Evolutionary conservation across 73 alveolate species (phyloP), one percentile per base, ranked within the genome.

Genomic region (Paramecium sonneborni): DNA sequence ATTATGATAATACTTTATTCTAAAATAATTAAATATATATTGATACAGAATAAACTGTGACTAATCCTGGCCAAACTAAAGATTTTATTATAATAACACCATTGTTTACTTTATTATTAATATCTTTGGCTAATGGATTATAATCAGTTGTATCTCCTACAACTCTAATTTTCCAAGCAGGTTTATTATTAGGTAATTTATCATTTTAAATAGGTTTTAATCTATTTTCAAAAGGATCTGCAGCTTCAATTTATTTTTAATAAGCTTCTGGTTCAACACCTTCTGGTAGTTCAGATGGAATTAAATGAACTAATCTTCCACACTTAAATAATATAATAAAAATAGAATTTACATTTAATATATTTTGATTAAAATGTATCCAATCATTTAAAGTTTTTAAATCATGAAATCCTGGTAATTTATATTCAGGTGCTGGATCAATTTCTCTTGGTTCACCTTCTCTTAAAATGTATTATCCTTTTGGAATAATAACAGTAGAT

Each of bases 61-160:
- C 95, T 8, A 98, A 98, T 55, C 99, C 99, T 12, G 99, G 99
- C 99, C 99, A 98, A 93, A 99, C 95, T 82, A 96, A 88, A 56
- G 98, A 94, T 92, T 95, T 93, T 24, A 98, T 76, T 14, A 95
- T 96, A 26, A 94, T 93, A 7, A 95, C 98, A 12, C 98, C 96
- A 93, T 95, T 97, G 43, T 95, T 93, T 34, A 90, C 94, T 24
- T 92, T 94, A 56, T 98, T 98, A 86, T 97, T 87, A 18, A 18
- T 98, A 62, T 96, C 93, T 38, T 92, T 95, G 7, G 95, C 93
- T 23, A 76, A 76, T 8, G 88, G 93, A 84, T 96, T 96, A 95
- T 92, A 96, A 62, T 93, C 96, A 72, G 96, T 93, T 46, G 87
- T 90, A 72, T 96, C 99, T 18, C 99, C 99, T 79, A 74, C 93